Conservation (phyloP, 306 rosid genomes). For the Senna siamea region DNA sequence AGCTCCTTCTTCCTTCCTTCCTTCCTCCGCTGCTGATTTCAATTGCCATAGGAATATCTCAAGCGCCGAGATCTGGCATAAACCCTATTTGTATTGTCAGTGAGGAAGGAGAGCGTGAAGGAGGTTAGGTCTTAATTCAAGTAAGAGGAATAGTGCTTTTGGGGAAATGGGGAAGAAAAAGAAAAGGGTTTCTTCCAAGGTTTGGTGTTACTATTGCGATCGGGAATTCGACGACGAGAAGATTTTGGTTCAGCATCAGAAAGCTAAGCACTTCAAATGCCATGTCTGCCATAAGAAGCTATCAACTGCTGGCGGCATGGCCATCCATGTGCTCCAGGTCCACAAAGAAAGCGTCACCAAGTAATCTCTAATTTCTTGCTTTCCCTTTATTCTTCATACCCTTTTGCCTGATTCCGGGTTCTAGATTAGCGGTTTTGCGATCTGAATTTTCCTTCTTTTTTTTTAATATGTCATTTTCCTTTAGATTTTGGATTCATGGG, state of each 20-base stretch:
- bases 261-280: constrained; percentile 97
- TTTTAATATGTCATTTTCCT: not conserved
- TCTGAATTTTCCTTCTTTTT: not conserved
- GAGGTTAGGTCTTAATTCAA: not conserved
- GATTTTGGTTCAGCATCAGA: constrained; percentile 98
- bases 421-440: not conserved
- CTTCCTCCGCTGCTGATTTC: constrained; percentile 18
- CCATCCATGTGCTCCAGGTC: constrained; percentile 98
- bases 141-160: constrained; percentile 4
- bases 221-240: constrained; percentile 98
- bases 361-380: constrained; percentile 42
- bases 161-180: constrained; percentile 86
- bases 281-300: constrained; percentile 99
- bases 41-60: not conserved
- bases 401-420: not conserved
- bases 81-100: not conserved
- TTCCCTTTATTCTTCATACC: constrained; percentile 3
- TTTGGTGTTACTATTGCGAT: constrained; percentile 98
- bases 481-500: not conserved
- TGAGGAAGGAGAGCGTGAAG: not conserved
- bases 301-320: constrained; percentile 98
- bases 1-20: constrained; percentile 21
- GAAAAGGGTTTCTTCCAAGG: constrained; percentile 94
- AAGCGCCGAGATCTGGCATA: not conserved
- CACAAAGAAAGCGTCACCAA: constrained; percentile 96